These are phyloP conservation scores for Tulasnella calospora DNA, from an alignment of 768 basidiomycete genomes.

Conservation along the genomic window DNA sequence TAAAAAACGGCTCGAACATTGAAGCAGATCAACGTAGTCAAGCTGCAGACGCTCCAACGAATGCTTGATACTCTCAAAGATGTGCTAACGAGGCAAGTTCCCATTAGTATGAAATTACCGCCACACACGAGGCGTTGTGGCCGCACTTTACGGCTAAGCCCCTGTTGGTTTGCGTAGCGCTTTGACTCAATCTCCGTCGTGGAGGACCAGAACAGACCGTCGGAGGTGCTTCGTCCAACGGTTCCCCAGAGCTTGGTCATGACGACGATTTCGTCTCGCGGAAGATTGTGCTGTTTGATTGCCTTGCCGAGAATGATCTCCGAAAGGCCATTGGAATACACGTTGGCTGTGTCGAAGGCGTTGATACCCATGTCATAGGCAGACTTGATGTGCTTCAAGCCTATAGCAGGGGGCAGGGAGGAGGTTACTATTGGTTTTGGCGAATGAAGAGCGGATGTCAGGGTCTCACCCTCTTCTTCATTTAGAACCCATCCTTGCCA, in stretches of 20 bases:
- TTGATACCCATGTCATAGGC: constrained; percentile 27
- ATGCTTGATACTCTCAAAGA: constrained; percentile 54
- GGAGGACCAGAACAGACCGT: not conserved
- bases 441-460: constrained; percentile 29
- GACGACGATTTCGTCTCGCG: constrained; percentile 68
- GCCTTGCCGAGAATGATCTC: constrained; percentile 68
- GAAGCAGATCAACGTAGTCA: constrained; percentile 71
- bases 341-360: constrained; percentile 36
- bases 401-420: too few species aligned
- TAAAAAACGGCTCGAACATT: constrained; percentile 42
- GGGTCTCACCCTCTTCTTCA: constrained; percentile 49
- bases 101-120: too few species aligned
- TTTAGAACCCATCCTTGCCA: constrained; percentile 54
- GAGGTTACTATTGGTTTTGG: not conserved
- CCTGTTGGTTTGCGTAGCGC: constrained; percentile 56
- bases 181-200: constrained; percentile 33
- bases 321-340: constrained; percentile 61
- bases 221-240: not conserved
- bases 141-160: constrained; percentile 47
- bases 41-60: constrained; percentile 61
- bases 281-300: constrained; percentile 50
- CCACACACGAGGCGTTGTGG: not conserved
- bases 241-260: not conserved
- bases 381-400: constrained; percentile 47
- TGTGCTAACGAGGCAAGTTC: constrained; percentile 42